These are phyloP conservation scores for Erythrobasidium yunnanense DNA, from an alignment of 768 basidiomycete genomes.

Conservation along the genomic window DNA sequence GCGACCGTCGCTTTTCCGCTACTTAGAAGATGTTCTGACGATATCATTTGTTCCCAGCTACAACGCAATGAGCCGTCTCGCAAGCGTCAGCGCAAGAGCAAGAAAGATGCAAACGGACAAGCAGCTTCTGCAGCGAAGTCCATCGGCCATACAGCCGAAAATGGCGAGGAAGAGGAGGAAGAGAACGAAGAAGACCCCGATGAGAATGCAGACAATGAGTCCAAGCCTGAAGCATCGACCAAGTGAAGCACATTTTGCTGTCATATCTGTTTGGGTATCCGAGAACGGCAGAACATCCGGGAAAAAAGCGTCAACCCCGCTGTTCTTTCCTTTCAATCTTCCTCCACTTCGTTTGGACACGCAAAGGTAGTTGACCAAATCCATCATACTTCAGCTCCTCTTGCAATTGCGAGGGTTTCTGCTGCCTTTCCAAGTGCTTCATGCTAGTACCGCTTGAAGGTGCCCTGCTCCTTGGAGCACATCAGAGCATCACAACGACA, in stretches of 20 bases:
- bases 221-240: not conserved
- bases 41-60: not conserved
- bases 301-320: too few relatives aligned
- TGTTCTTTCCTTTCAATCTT: too few relatives aligned
- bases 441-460: not conserved
- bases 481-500: not conserved
- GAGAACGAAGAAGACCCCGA: not conserved
- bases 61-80: conserved; percentile 19
- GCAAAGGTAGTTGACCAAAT: not conserved
- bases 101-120: not conserved
- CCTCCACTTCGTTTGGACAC: not conserved
- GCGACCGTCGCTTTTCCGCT: not conserved
- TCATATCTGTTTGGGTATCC: too few relatives aligned
- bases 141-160: not conserved
- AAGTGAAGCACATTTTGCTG: too few relatives aligned
- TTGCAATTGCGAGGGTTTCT: too few relatives aligned
- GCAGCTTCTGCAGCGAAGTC: not conserved
- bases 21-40: not conserved
- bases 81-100: conserved; percentile 13
- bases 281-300: not conserved
- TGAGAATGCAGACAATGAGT: not conserved
- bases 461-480: not conserved
- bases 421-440: not conserved
- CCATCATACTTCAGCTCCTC: not conserved
- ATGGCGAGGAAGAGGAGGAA: conserved; percentile 10